These are phyloP conservation scores for Ogataea trehalophila DNA, from an alignment of 805 yeast species.

Conservation along the genomic window DNA sequence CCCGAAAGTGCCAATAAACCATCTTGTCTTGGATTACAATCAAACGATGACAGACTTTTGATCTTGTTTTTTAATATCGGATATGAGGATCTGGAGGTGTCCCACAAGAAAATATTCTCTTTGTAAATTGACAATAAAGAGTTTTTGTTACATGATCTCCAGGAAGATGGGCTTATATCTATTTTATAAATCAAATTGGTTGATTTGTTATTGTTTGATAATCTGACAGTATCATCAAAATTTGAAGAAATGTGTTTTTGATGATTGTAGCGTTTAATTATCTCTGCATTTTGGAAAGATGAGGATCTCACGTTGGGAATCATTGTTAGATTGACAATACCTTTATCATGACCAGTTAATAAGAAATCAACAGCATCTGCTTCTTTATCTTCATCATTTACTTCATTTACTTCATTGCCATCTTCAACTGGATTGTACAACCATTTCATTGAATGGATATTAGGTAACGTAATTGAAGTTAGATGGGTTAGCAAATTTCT, in stretches of 20 bases:
- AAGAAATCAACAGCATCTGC: slow-evolving; percentile 33
- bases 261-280: slow-evolving; percentile 76
- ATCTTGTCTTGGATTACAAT: slow-evolving; percentile 40
- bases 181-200: slow-evolving; percentile 31
- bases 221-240: slow-evolving; percentile 21
- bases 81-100: slow-evolving; percentile 50
- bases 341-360: slow-evolving; percentile 74
- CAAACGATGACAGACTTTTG: slow-evolving; percentile 47
- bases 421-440: slow-evolving; percentile 27
- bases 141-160: slow-evolving; percentile 39
- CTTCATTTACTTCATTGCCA: slow-evolving; percentile 16
- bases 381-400: slow-evolving; percentile 30
- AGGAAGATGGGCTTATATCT: slow-evolving; percentile 33
- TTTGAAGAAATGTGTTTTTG: slow-evolving; percentile 47
- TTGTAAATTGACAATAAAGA: slow-evolving; percentile 60
- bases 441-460: slow-evolving; percentile 52
- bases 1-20: slow-evolving; percentile 63
- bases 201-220: slow-evolving; percentile 21
- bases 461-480: slow-evolving; percentile 54
- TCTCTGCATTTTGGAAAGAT: slow-evolving; percentile 55
- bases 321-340: slow-evolving; percentile 65
- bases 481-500: slow-evolving; percentile 47
- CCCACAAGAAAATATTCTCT: slow-evolving; percentile 75
- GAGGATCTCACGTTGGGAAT: slow-evolving; percentile 44
- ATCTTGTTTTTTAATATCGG: slow-evolving; percentile 54